Conservation (phyloP, 768 basidiomycete species). For the Suillus subalutaceus region DNA sequence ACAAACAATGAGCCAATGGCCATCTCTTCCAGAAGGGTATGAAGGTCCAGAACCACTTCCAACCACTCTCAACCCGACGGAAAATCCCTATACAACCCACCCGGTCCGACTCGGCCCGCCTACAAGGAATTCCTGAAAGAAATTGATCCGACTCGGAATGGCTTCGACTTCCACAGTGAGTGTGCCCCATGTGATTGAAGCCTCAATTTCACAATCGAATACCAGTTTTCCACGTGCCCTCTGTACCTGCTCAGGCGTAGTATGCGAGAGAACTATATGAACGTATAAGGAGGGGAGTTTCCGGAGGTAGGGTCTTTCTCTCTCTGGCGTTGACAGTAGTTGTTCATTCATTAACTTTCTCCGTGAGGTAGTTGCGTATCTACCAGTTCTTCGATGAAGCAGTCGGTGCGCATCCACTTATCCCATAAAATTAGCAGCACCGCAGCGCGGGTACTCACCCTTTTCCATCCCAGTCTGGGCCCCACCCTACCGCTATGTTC, state of each 20-base stretch:
- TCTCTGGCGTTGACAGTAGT: not conserved
- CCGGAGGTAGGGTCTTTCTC: conserved; percentile 33
- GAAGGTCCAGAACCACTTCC: conserved; percentile 46
- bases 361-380: conserved; percentile 51
- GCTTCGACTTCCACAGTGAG: conserved; percentile 77
- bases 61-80: conserved; percentile 51
- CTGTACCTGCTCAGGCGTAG: conserved; percentile 42
- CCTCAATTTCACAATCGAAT: not conserved
- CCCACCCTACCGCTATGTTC: conserved; percentile 74
- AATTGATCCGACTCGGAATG: conserved; percentile 54
- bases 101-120: conserved; percentile 47
- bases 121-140: conserved; percentile 60
- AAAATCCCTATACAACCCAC: conserved; percentile 57
- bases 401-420: conserved; percentile 45
- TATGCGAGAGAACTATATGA: conserved; percentile 55
- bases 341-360: conserved; percentile 2
- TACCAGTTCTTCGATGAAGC: conserved; percentile 59
- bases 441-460: not conserved
- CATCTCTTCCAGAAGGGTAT: conserved; percentile 42
- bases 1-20: conserved; percentile 9
- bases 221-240: conserved; percentile 65
- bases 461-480: conserved; percentile 41
- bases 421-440: not conserved
- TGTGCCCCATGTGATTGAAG: conserved; percentile 4
- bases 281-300: conserved; percentile 55